These are phyloP conservation scores for Asterella californica DNA, from an alignment of 225 moss, liverwort and hornwort genomes.

Conservation along the genomic window DNA sequence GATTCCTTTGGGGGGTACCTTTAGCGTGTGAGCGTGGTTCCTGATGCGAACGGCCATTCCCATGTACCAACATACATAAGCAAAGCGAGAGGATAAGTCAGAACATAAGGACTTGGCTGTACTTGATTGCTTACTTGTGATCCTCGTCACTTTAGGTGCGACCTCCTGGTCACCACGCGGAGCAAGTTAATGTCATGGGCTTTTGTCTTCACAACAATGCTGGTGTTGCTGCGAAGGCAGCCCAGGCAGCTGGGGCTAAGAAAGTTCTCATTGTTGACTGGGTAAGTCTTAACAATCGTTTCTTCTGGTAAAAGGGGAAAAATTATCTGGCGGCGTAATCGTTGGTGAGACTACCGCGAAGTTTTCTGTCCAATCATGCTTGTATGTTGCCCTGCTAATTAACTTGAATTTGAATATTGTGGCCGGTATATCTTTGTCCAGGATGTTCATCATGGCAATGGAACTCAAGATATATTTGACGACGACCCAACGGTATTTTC, in stretches of 20 bases:
- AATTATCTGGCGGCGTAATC: background rate
- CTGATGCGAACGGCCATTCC: too few species aligned
- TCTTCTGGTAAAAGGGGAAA: background rate
- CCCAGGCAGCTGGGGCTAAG: slow-evolving; percentile 78
- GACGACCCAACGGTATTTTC: slow-evolving; percentile 58
- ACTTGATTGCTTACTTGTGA: background rate
- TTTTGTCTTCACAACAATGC: slow-evolving; percentile 98
- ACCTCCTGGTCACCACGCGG: slow-evolving; percentile 98
- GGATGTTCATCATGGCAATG: slow-evolving; percentile 99
- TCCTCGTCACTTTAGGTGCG: slow-evolving; percentile 46
- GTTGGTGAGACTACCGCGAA: background rate
- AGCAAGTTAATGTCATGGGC: slow-evolving; percentile 68
- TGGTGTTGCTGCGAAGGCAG: slow-evolving; percentile 90
- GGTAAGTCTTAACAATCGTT: slow-evolving; percentile 30
- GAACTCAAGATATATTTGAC: slow-evolving; percentile 91
- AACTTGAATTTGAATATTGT: background rate
- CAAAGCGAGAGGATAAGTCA: background rate
- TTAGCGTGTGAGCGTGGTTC: too few species aligned
- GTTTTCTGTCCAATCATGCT: background rate
- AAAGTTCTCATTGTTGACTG: slow-evolving; percentile 92
- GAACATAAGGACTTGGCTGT: background rate
- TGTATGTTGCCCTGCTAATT: background rate
- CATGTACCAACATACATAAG: background rate
- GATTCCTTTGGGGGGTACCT: too few species aligned
- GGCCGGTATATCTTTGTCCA: slow-evolving; percentile 5